These are phyloP conservation scores for Cucurbita argyrosperma DNA, from an alignment of 306 rosid species.

Conservation along the genomic window DNA sequence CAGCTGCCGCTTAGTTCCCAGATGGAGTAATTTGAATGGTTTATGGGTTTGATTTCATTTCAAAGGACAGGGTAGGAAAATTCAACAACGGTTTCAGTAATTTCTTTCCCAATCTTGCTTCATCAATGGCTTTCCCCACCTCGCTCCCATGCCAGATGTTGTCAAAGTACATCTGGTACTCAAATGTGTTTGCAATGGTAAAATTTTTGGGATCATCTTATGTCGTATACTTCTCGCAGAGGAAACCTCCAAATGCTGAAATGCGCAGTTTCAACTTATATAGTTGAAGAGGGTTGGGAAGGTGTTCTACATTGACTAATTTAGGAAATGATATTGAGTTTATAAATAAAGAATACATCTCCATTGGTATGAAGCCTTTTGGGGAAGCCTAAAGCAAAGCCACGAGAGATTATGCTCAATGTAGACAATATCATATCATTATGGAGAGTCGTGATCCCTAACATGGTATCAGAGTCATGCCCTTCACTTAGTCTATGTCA, in stretches of 20 bases:
- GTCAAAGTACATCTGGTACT: constrained; percentile 4
- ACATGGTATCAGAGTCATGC: too few species aligned
- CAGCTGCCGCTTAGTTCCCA: not conserved
- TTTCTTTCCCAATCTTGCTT: not conserved
- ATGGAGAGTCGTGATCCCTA: too few species aligned
- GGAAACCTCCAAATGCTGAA: not conserved
- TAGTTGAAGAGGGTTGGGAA: too few species aligned
- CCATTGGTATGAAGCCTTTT: too few species aligned
- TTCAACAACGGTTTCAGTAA: not conserved
- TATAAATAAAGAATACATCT: too few species aligned
- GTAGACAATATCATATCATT: too few species aligned
- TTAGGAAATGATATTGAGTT: too few species aligned
- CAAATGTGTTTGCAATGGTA: not conserved
- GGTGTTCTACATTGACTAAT: too few species aligned
- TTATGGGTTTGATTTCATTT: not conserved
- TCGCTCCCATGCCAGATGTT: not conserved
- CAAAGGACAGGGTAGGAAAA: constrained; percentile 7
- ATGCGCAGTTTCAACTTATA: not conserved
- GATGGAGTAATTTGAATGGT: not conserved
- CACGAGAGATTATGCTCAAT: too few species aligned
- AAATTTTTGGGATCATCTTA: not conserved
- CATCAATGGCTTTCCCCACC: not conserved
- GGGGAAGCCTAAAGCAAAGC: too few species aligned
- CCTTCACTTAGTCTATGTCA: too few species aligned
- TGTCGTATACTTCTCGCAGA: constrained; percentile 5